Evolutionary conservation across 1,139 yeast species (phyloP), one percentile per base, ranked within the genome.

Genomic region (Oligophagozyma castellii): DNA sequence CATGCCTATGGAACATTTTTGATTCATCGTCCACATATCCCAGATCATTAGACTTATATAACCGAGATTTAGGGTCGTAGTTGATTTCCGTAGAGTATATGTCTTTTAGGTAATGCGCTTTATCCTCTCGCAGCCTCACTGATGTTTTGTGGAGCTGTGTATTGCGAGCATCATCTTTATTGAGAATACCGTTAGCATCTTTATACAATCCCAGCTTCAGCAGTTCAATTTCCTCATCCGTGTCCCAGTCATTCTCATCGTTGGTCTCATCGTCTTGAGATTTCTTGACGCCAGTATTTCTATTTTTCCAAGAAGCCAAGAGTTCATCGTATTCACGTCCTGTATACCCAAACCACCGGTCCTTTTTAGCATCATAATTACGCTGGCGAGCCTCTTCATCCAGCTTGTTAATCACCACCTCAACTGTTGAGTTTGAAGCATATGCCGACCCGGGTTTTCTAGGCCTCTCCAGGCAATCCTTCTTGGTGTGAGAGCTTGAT

Each of bases 1-100:
- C 33, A 34, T 52, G 51, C 21, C 57, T 40, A 23, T 43, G 51
- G 37, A 48, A 52, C 52, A 51, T 51, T 14, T 47, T 47, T 5
- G 53, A 39, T 24, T 51, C 44, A 18, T 45, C 47, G 35, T 51
- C 54, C 13, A 48, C 34, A 15, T 39, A 33, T 16, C 57, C 57
- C n/a, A 44, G 29, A 3, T 34, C 38, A 15, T 43, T 47, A 22
- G 43, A 41, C 28, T 51, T 51, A 32, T 51, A 50, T 5, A 53
- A 29, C 28, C 56, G 43, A 2, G 56, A 51, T 34, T 53, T 53
- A 4, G 57, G 57, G 35, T 53, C 57, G 35, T 53, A 53, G 22
- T 42, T 46, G 12, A 36, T 36, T 14, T 43, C 46, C 11, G 32
- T 34, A 1, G 49, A 38, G 29, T 40, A 34, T 12, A 51, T 35